phyloP scores from a whole-genome alignment of 108 stramenopile genomes.

The Nitzschia inconspicua region DNA sequence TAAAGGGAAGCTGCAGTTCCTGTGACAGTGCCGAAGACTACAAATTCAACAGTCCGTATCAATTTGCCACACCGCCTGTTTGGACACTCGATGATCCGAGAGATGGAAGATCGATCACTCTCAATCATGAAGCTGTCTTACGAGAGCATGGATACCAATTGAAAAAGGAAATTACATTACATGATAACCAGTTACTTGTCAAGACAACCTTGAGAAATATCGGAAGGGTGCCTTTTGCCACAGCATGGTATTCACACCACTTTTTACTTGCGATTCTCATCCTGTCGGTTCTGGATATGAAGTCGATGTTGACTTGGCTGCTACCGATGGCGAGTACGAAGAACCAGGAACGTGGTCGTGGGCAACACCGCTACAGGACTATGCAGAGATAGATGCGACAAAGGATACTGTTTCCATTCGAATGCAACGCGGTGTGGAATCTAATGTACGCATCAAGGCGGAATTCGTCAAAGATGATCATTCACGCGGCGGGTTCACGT shows the following conservation, averaged over 20 bases:
- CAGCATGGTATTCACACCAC: constrained; percentile 84
- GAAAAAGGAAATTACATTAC: constrained; percentile 45
- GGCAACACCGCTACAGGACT: constrained; percentile 57
- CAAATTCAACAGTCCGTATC: constrained; percentile 78
- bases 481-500: constrained; percentile 49
- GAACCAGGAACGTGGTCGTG: constrained; percentile 71
- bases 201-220: constrained; percentile 63
- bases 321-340: constrained; percentile 41
- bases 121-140: constrained; percentile 52
- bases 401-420: constrained; percentile 43
- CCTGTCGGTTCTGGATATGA: constrained; percentile 62
- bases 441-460: constrained; percentile 69
- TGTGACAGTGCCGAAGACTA: constrained; percentile 68
- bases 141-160: constrained; percentile 58
- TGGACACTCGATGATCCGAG: constrained; percentile 42
- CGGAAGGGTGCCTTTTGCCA: constrained; percentile 65
- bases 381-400: constrained; percentile 38
- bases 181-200: constrained; percentile 52
- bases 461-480: constrained; percentile 64
- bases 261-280: constrained; percentile 66
- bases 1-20: constrained; percentile 69
- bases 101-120: constrained; percentile 28
- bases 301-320: constrained; percentile 52
- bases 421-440: constrained; percentile 48
- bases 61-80: constrained; percentile 46